A percentile compares a stretch with the other conserved stretches of the same genome.
Conservation (phyloP, 257 asterid genomes). For the Solanum sitiens region DNA sequence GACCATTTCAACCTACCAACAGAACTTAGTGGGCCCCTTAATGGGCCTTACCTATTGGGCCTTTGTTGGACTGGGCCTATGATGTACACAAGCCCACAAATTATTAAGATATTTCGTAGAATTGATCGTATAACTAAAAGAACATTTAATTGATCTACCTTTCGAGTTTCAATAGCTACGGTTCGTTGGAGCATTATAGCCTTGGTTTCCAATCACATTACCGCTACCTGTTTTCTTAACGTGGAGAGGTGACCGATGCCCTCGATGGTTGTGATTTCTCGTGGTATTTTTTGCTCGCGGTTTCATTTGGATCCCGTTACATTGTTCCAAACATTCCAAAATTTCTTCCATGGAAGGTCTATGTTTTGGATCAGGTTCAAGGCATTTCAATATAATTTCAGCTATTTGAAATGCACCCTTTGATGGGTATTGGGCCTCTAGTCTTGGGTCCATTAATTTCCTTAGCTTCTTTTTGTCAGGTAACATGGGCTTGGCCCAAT, state of each 20-base stretch:
- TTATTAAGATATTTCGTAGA: not conserved
- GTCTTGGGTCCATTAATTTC: slow-evolving; percentile 55
- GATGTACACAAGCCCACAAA: not conserved
- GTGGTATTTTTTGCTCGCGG: slow-evolving; percentile 13
- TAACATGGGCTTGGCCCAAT: slow-evolving; percentile 70
- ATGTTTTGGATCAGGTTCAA: slow-evolving; percentile 56
- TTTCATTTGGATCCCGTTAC: slow-evolving; percentile 16
- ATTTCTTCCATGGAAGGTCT: slow-evolving; percentile 63
- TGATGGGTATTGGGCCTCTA: slow-evolving; percentile 47
- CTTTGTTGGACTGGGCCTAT: not conserved
- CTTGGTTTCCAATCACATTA: not conserved
- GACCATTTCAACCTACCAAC: not conserved
- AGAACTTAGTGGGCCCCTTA: not conserved
- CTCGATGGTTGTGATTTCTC: slow-evolving; percentile 2
- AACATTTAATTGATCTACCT: not conserved
- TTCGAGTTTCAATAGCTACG: slow-evolving; percentile 10
- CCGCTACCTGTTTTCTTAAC: slow-evolving; percentile 10
- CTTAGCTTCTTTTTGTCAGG: slow-evolving; percentile 46
- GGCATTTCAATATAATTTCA: slow-evolving; percentile 34
- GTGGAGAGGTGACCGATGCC: slow-evolving; percentile 11
- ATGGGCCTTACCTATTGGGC: not conserved
- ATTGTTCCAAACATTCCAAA: slow-evolving; percentile 23
- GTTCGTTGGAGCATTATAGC: not conserved
- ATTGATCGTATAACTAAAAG: not conserved
- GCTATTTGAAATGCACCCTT: slow-evolving; percentile 31